phyloP scores from a whole-genome alignment of 139 green algal species.

The Tetraselmis chui region DNA sequence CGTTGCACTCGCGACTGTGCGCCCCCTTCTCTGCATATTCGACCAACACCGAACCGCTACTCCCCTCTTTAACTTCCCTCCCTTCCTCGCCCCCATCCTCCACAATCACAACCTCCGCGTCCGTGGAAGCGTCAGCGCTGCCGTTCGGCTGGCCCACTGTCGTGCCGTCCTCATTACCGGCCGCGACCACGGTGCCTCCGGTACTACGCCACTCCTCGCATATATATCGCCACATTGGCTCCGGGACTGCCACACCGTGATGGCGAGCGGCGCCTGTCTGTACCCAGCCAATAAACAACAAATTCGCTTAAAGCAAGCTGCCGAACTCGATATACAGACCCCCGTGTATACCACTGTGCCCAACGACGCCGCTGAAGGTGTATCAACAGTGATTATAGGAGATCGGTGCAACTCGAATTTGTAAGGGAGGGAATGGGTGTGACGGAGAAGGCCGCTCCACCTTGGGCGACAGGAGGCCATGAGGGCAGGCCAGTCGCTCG shows the following conservation, averaged over 20 bases:
- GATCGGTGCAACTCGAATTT: too few relatives aligned
- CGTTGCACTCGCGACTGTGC: not conserved
- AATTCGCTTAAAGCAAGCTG: too few relatives aligned
- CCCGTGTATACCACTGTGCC: too few relatives aligned
- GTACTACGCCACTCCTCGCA: not conserved
- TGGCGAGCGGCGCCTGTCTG: not conserved
- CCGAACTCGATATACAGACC: too few relatives aligned
- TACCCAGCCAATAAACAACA: too few relatives aligned
- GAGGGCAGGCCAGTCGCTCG: slow-evolving; percentile 43
- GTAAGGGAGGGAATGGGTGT: too few relatives aligned
- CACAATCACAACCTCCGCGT: not conserved
- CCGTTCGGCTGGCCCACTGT: not conserved
- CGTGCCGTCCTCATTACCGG: not conserved
- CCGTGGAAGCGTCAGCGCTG: too few relatives aligned
- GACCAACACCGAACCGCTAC: not conserved
- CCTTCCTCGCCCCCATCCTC: not conserved
- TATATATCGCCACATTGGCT: not conserved
- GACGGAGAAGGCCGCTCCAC: not conserved
- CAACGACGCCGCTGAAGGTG: too few relatives aligned
- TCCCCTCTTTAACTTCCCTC: not conserved
- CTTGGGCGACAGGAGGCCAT: slow-evolving; percentile 44
- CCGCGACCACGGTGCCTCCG: not conserved
- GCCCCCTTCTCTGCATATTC: not conserved
- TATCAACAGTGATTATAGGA: too few relatives aligned
- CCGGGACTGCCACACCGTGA: not conserved